A percentile compares a stretch with the other conserved stretches of the same genome.
These are phyloP conservation scores for Beta vulgaris DNA, from an alignment of 148 eudicot species.

Conservation along the genomic window DNA sequence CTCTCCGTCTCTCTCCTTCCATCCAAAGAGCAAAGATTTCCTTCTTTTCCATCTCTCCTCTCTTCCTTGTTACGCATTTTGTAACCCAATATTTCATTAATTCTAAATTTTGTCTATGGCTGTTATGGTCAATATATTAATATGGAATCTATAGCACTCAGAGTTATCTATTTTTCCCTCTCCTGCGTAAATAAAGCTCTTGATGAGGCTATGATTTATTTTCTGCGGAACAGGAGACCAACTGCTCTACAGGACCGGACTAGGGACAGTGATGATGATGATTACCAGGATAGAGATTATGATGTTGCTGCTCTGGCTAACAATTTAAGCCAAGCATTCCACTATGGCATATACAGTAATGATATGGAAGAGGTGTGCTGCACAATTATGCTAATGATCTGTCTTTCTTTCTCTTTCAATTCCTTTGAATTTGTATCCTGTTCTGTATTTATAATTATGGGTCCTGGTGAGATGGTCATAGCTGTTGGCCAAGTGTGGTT, in stretches of 20 bases:
- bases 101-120: too few species aligned
- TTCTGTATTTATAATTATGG: conserved; percentile 5
- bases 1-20: too few species aligned
- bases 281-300: conserved; percentile 96
- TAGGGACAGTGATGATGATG: conserved; percentile 93
- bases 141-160: too few species aligned
- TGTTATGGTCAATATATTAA: not conserved
- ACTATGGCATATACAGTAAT: conserved; percentile 70
- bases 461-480: not conserved
- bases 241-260: conserved; percentile 70
- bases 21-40: too few species aligned
- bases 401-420: not conserved
- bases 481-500: not conserved
- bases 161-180: not conserved
- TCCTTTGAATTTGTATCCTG: not conserved
- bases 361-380: conserved; percentile 71
- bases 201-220: not conserved
- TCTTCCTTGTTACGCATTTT: too few species aligned
- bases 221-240: conserved; percentile 68
- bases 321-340: conserved; percentile 89
- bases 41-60: too few species aligned
- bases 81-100: too few species aligned
- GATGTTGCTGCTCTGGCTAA: conserved; percentile 96
- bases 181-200: not conserved
- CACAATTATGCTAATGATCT: conserved; percentile 3